Evolutionary conservation across 2,329 filamentous ascomycete species (phyloP), one percentile per base, ranked within the genome.

Genomic region (Phialocephala subalpina): DNA sequence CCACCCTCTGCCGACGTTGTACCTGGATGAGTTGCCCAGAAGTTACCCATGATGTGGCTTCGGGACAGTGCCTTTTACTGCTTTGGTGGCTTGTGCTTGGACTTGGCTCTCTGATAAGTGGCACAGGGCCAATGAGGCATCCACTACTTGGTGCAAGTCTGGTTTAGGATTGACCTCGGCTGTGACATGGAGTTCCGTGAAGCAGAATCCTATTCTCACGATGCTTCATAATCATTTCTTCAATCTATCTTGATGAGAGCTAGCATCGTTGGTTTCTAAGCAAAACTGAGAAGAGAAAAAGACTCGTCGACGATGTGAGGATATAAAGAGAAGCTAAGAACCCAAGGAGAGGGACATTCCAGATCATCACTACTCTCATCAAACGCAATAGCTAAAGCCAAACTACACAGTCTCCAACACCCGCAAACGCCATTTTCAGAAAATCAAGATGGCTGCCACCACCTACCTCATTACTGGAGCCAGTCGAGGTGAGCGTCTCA

Each of bases 381-480:
- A 5, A 25, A 8, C 45, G 1, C 18, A 9, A 8, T 45, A 4
- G 18, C 42, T 45, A n/a, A n/a, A n/a, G n/a, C n/a, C n/a, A n/a
- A n/a, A n/a, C n/a, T n/a, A n/a, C n/a, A n/a, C n/a, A n/a, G n/a
- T n/a, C n/a, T n/a, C n/a, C n/a, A n/a, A n/a, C n/a, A n/a, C n/a
- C n/a, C n/a, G n/a, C n/a, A n/a, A n/a, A n/a, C n/a, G n/a, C n/a
- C n/a, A n/a, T n/a, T n/a, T n/a, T n/a, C n/a, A 53, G 25, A 29
- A 3, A 12, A 53, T 53, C 14, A 18, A 29, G 27, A 53, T 53
- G 49, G 29, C 49, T 53, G 2, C 49, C 16, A 70, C 62, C 25
- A 60, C 67, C 40, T 75, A 71, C 56, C 66, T 76, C 20, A 67
- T 75, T 52, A 76, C 74, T 18, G 74, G 74, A 36, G 72, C 68